Conservation (phyloP, 768 basidiomycete genomes). For the Pulveroboletus ravenelii region DNA sequence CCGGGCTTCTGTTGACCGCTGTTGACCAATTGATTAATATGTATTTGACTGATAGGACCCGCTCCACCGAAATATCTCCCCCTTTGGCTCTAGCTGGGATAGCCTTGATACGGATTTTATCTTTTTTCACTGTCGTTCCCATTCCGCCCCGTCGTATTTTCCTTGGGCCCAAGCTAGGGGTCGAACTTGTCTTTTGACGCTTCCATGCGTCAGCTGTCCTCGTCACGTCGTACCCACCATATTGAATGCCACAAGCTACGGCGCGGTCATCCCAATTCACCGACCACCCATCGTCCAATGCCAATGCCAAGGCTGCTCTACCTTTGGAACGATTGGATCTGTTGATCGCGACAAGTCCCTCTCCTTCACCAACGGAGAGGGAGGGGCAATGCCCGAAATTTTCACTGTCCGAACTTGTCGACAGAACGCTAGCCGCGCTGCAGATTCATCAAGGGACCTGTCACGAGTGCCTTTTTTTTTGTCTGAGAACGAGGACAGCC, state of each 20-base stretch:
- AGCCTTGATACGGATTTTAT: background rate
- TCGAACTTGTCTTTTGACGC: background rate
- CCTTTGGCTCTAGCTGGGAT: constrained; percentile 1
- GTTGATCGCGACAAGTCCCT: constrained; percentile 16
- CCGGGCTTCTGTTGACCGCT: constrained; percentile 16
- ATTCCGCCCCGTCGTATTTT: background rate
- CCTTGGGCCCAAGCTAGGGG: background rate
- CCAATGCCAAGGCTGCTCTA: constrained; percentile 8
- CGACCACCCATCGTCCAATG: constrained; percentile 4
- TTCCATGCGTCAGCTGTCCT: background rate
- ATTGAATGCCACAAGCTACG: background rate
- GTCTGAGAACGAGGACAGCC: background rate
- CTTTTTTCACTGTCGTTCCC: background rate
- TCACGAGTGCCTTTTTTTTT: constrained; percentile 2
- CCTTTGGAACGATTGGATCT: constrained; percentile 10
- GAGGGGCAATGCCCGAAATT: constrained; percentile 1
- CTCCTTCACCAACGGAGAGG: background rate
- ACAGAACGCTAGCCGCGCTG: constrained; percentile 13
- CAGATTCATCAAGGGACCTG: background rate
- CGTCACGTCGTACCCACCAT: background rate
- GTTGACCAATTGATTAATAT: constrained; percentile 18
- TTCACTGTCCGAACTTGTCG: constrained; percentile 18
- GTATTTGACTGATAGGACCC: constrained; percentile 12
- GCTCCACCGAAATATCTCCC: background rate
- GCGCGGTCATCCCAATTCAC: constrained; percentile 10